Conservation (phyloP, 139 green algal genomes). For the Chlorella sorokiniana region DNA sequence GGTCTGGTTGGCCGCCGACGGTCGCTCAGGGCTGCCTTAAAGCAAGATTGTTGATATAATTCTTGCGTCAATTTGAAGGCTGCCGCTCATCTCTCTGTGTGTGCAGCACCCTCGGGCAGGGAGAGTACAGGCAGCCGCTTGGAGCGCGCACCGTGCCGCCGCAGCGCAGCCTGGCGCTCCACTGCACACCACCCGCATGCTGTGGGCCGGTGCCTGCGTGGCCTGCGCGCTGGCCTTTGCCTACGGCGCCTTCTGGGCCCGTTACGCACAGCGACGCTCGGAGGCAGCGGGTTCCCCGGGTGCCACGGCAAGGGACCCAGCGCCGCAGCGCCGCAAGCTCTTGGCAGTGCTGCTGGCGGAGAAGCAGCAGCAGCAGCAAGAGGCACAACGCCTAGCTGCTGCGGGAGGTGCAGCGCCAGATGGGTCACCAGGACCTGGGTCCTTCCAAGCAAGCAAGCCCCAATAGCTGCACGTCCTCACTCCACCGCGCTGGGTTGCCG, state of each 20-base stretch:
- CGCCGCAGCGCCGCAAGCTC: constrained; percentile 15
- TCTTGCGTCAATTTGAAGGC: background rate
- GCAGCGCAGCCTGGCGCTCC: no score
- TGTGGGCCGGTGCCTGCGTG: background rate
- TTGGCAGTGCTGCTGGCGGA: constrained; percentile 5
- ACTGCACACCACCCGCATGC: background rate
- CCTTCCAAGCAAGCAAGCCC: background rate
- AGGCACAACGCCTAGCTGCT: background rate
- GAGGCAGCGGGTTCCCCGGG: background rate
- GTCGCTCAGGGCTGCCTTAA: background rate
- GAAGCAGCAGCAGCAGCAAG: background rate
- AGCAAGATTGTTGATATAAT: background rate
- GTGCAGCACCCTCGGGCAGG: background rate
- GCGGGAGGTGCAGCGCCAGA: background rate
- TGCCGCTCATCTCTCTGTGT: background rate
- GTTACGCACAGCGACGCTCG: background rate
- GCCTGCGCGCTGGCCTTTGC: constrained; percentile 2
- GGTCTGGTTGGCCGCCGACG: background rate
- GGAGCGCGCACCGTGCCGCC: background rate
- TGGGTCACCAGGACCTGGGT: background rate
- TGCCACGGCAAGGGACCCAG: background rate
- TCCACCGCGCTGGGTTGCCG: no score
- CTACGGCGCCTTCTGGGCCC: background rate
- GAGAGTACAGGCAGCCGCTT: background rate
- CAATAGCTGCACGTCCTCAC: no score